Evolutionary conservation across 768 basidiomycete genomes (phyloP), one percentile per base, ranked within the genome.

Genomic region (Pisolithus albus): DNA sequence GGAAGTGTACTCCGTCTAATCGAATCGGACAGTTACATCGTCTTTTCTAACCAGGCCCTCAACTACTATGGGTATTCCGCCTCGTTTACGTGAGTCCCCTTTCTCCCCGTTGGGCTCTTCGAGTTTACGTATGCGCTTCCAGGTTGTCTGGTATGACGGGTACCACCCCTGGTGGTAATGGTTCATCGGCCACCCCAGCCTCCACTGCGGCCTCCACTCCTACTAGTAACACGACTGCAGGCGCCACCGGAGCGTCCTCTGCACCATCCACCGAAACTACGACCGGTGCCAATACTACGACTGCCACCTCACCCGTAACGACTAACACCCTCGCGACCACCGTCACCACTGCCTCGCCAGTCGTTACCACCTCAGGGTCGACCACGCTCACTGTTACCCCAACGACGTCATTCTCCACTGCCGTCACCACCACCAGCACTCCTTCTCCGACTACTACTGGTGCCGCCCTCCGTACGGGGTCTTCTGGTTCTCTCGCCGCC

Each of bases 131-230:
- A 8, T 34, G 37, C 30, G 46, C 26, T 51, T 21, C 10, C 56
- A 86, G 82, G 4, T 68, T 87, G 24, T 64, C 70, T 36, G 71
- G 72, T 37, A 85, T 87, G 84, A 71, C 70, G 11, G 86, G 85
- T 46, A 77, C 79, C 24, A 57, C 58, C 38, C 47, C 55, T n/a
- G n/a, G 47, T n/a, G 45, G 48, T 51, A 46, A 59, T 45, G 56
- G 26, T 26, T 26, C 56, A 52, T 63, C 64, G 50, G 61, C 64
- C 21, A 19, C 50, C 40, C 15, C 53, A 49, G 61, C 64, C 21
- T 19, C 50, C 40, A 15, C 53, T 11, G 16, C 47, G 50, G 61
- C 64, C 21, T 19, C 50, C 40, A 15, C 53, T 11, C 18, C 47
- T 36, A 15, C 61, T 21, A 40, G 47, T 45, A 52, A 55, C 56